Evolutionary conservation across 164 flowering plant genomes (phyloP).

Genomic region (Tetrastigma voinierianum): DNA sequence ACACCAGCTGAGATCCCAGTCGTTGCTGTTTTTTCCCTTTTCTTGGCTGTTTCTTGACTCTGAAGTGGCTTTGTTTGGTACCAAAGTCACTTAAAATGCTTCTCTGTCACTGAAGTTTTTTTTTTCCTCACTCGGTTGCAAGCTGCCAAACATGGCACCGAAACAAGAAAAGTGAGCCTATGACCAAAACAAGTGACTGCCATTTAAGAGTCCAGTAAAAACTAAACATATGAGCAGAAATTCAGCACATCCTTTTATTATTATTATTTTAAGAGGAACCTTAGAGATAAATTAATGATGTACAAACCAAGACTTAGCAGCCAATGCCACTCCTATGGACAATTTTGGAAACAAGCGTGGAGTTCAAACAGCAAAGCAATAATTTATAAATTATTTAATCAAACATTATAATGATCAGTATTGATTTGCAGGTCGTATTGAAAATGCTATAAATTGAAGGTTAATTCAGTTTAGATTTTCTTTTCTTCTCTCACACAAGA

Average conservation of each 20-base stretch:
- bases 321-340: no score
- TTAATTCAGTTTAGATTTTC: no score
- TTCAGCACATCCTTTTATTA: neutral
- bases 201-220: neutral
- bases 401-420: no score
- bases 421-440: no score
- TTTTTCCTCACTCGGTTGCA: constrained; percentile 72
- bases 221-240: neutral
- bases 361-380: no score
- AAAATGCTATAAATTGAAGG: no score
- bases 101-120: constrained; percentile 69
- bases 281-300: no score
- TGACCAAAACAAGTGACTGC: neutral
- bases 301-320: no score
- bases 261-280: no score
- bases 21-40: constrained; percentile 40
- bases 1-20: constrained; percentile 59
- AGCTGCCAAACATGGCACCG: constrained; percentile 43
- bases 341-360: no score
- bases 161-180: neutral
- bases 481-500: no score
- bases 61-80: constrained; percentile 67
- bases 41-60: constrained; percentile 68
- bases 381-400: no score
- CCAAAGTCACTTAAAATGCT: constrained; percentile 58